Evolutionary conservation across 495 filamentous ascomycete species (phyloP).

Genomic region (Hypoxylon fuscum): DNA sequence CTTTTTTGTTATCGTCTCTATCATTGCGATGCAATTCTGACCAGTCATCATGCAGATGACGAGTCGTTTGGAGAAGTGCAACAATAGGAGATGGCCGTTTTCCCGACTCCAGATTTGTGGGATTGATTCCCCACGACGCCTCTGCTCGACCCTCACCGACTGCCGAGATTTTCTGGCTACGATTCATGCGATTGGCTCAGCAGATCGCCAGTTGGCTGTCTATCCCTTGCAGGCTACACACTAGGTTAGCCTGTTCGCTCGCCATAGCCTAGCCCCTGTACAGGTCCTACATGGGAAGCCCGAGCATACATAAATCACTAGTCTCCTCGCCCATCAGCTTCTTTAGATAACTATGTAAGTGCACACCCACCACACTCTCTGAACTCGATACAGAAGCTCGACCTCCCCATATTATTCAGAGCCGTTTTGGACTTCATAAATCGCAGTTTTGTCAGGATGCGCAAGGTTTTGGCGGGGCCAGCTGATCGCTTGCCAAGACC

Average conservation of each 20-base stretch:
- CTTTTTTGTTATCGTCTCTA: slow-evolving; percentile 8
- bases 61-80: slow-evolving; percentile 27
- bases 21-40: slow-evolving; percentile 19
- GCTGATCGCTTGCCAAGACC: slow-evolving; percentile 44
- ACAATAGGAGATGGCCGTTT: slow-evolving; percentile 20
- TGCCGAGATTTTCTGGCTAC: slow-evolving; percentile 30
- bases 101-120: slow-evolving; percentile 33
- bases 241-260: slow-evolving; percentile 34
- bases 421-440: slow-evolving; percentile 3
- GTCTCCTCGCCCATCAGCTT: slow-evolving; percentile 18
- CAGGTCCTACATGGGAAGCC: slow-evolving; percentile 11
- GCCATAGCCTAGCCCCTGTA: slow-evolving; percentile 38
- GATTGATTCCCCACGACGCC: slow-evolving; percentile 23
- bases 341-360: neutral
- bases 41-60: slow-evolving; percentile 34
- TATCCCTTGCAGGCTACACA: slow-evolving; percentile 34
- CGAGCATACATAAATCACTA: slow-evolving; percentile 32
- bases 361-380: neutral
- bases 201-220: slow-evolving; percentile 30
- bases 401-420: slow-evolving; percentile 3
- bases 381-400: slow-evolving; percentile 19
- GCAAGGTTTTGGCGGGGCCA: slow-evolving; percentile 42
- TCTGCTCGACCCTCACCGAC: slow-evolving; percentile 39
- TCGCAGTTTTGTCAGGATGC: slow-evolving; percentile 31
- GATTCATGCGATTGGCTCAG: slow-evolving; percentile 36